Evolutionary conservation across 495 filamentous ascomycete species (phyloP).

Genomic region (Achaetomiella virescens): DNA sequence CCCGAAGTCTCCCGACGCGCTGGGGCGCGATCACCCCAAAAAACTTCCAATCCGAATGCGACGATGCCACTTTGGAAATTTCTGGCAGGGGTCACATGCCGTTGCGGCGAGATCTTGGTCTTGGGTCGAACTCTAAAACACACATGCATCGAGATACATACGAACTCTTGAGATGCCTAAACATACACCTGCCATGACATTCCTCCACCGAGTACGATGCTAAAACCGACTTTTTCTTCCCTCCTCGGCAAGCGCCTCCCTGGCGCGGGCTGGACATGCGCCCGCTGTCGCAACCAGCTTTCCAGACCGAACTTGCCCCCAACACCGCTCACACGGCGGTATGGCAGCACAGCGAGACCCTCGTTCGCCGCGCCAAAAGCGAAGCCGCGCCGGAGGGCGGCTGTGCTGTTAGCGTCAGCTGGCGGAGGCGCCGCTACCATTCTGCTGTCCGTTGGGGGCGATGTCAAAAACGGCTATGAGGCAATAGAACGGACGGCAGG

Average conservation of each 20-base stretch:
- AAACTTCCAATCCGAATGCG: neutral
- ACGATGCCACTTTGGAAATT: constrained; percentile 5
- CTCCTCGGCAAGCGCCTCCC: constrained; percentile 17
- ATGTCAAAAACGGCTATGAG: constrained; percentile 64
- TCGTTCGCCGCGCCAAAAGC: neutral
- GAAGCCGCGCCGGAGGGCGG: constrained; percentile 14
- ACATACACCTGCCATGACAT: constrained; percentile 1
- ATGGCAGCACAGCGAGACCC: constrained; percentile 23
- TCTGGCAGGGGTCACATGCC: neutral
- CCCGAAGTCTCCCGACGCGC: constrained; percentile 8
- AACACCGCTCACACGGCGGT: constrained; percentile 24
- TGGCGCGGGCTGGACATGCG: constrained; percentile 33
- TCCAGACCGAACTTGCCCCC: constrained; percentile 15
- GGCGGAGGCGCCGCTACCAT: constrained; percentile 51
- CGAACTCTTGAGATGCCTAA: neutral
- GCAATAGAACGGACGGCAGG: constrained; percentile 69
- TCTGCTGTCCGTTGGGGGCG: constrained; percentile 62
- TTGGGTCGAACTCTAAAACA: neutral
- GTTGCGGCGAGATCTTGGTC: neutral
- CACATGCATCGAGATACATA: neutral
- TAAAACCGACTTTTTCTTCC: constrained; percentile 20
- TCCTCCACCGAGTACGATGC: constrained; percentile 8
- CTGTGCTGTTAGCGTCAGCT: constrained; percentile 27
- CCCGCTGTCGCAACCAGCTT: constrained; percentile 36
- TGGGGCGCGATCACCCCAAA: neutral